Evolutionary conservation across 495 filamentous ascomycete genomes (phyloP).

Genomic region (Talaromyces borbonicus): DNA sequence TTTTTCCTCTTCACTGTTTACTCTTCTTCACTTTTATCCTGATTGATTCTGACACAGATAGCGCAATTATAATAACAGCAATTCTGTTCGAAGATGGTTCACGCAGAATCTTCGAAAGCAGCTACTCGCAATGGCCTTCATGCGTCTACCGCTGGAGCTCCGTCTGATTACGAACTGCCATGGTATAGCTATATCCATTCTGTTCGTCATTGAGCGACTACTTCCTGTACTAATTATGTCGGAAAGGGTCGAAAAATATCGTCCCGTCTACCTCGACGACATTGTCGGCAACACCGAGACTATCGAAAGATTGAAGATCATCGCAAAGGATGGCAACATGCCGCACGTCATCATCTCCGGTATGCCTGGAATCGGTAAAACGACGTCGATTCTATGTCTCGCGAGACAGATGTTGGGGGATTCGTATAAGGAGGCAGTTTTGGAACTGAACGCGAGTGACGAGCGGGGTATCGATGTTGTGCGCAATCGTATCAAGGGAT

Average conservation of each 20-base stretch:
- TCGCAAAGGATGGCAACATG: slow-evolving; percentile 98
- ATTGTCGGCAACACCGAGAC: slow-evolving; percentile 97
- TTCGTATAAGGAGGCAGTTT: slow-evolving; percentile 93
- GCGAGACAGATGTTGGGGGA: slow-evolving; percentile 87
- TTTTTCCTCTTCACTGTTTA: too few relatives aligned
- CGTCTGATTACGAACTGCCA: slow-evolving; percentile 75
- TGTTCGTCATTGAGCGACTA: too few relatives aligned
- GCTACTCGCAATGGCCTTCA: slow-evolving; percentile 59
- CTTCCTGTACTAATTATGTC: slow-evolving; percentile 4
- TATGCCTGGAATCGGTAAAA: slow-evolving; percentile 99
- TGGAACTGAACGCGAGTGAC: slow-evolving; percentile 93
- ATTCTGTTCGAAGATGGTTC: slow-evolving; percentile 31
- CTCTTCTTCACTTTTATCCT: too few relatives aligned
- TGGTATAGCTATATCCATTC: slow-evolving; percentile 62
- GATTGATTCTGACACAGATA: too few relatives aligned
- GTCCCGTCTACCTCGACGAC: slow-evolving; percentile 88
- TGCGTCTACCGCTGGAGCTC: slow-evolving; percentile 48
- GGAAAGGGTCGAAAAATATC: slow-evolving; percentile 98
- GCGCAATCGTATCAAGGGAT: slow-evolving; percentile 96
- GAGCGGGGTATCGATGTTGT: slow-evolving; percentile 98
- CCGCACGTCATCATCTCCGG: slow-evolving; percentile 98
- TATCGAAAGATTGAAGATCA: slow-evolving; percentile 95
- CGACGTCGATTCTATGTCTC: slow-evolving; percentile 88
- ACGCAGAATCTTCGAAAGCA: slow-evolving; percentile 69
- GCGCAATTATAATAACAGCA: too few relatives aligned